Conservation (phyloP, 106 monocot species). For the Amphibolis antarctica region DNA sequence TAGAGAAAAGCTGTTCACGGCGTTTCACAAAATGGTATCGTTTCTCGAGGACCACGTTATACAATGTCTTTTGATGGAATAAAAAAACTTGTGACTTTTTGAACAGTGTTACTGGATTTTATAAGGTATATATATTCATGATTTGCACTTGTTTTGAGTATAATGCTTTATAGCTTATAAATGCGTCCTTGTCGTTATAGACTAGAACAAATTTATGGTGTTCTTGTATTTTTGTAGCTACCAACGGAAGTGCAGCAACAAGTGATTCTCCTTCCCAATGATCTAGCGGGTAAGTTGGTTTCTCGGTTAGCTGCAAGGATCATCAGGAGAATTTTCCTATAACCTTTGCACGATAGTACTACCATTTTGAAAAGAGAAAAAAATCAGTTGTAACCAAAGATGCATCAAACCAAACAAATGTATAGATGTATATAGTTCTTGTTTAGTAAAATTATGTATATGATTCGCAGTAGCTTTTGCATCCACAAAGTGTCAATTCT, state of each 20-base stretch:
- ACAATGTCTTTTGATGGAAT: neutral
- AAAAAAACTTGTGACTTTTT: too few species aligned
- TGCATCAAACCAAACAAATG: too few species aligned
- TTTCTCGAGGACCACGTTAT: neutral
- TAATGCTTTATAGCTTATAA: neutral
- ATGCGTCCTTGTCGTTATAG: neutral
- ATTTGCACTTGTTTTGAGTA: neutral
- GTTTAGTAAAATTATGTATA: too few species aligned
- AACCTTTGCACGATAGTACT: neutral
- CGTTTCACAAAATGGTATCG: neutral
- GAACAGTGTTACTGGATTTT: neutral
- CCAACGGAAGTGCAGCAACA: constrained; percentile 13
- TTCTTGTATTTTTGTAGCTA: constrained; percentile 11
- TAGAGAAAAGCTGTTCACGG: neutral
- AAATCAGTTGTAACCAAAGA: too few species aligned
- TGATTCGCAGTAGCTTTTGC: too few species aligned
- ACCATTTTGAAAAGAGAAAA: too few species aligned
- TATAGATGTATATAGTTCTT: too few species aligned
- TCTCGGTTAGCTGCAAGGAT: constrained; percentile 13
- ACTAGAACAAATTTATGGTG: neutral
- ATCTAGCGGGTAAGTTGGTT: constrained; percentile 5
- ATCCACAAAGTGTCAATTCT: too few species aligned
- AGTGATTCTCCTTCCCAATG: constrained; percentile 7
- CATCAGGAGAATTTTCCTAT: constrained; percentile 9
- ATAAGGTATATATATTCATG: neutral